Conservation (phyloP, 2,329 filamentous ascomycete species). For the Ceratocystis albifundus region DNA sequence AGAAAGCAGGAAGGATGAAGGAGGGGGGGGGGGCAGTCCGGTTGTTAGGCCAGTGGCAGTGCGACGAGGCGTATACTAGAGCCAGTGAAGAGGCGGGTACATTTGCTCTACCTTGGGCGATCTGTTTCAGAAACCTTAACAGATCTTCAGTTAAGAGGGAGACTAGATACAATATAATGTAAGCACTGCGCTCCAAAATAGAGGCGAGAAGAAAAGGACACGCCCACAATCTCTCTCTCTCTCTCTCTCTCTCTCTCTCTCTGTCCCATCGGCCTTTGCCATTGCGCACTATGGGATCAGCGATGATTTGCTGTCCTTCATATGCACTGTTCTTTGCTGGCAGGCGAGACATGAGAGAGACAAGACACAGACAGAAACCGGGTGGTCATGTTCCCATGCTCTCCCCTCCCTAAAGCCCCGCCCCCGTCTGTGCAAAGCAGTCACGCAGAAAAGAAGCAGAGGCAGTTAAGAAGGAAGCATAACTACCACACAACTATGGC, state of each 20-base stretch:
- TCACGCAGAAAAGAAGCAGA: neutral
- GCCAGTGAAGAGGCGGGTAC: too few species aligned
- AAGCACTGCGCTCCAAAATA: neutral
- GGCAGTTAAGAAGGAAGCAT: neutral
- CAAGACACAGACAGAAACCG: slow-evolving; percentile 6
- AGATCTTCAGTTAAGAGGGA: slow-evolving; percentile 1
- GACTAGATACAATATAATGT: neutral
- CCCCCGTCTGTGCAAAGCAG: slow-evolving; percentile 3
- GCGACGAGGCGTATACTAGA: too few species aligned
- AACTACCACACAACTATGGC: neutral
- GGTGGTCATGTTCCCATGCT: neutral
- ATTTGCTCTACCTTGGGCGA: too few species aligned
- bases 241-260: too few species aligned
- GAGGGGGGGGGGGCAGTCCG: neutral
- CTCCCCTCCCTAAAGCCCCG: neutral
- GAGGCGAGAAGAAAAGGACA: too few species aligned
- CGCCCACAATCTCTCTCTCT: too few species aligned
- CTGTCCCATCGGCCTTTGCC: too few species aligned
- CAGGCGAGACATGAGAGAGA: too few species aligned
- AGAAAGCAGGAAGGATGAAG: neutral
- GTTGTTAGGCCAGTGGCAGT: too few species aligned
- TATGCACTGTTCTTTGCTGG: too few species aligned
- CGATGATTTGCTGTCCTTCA: too few species aligned
- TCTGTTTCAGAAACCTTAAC: slow-evolving; percentile 3
- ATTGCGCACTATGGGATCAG: too few species aligned